Conservation (phyloP, 495 filamentous ascomycete genomes). For the Podospora pseudocomata region DNA sequence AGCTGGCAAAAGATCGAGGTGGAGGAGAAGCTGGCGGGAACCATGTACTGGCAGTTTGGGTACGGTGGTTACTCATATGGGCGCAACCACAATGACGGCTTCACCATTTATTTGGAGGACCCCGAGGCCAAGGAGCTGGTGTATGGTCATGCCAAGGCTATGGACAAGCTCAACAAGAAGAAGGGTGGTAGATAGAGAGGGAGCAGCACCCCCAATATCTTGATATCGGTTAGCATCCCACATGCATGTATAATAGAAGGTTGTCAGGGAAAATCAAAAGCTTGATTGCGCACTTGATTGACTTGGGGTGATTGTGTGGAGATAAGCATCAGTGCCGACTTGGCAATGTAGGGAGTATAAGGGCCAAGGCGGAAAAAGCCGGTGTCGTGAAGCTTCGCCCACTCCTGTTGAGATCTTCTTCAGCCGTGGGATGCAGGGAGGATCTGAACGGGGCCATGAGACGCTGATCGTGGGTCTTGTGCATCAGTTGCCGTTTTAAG, state of each 20-base stretch:
- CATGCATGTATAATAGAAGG: background rate
- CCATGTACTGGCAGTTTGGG: conserved; percentile 68
- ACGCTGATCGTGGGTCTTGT: background rate
- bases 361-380: conserved; percentile 14
- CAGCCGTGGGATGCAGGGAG: background rate
- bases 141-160: conserved; percentile 30
- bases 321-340: background rate
- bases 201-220: too few relatives aligned
- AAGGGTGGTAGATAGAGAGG: background rate
- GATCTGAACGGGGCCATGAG: background rate
- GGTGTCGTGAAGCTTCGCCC: conserved; percentile 8
- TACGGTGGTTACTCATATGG: conserved; percentile 51
- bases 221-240: too few relatives aligned
- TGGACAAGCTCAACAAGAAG: conserved; percentile 26
- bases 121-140: conserved; percentile 41
- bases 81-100: conserved; percentile 57
- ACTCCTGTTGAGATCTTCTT: background rate
- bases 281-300: background rate
- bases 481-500: background rate
- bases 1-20: conserved; percentile 58
- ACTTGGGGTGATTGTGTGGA: background rate
- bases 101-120: conserved; percentile 46
- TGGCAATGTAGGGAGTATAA: conserved; percentile 2
- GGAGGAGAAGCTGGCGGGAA: conserved; percentile 48
- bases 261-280: background rate